Evolutionary conservation across 352 stramenopile species (phyloP).

Genomic region (Aphanomyces invadans): DNA sequence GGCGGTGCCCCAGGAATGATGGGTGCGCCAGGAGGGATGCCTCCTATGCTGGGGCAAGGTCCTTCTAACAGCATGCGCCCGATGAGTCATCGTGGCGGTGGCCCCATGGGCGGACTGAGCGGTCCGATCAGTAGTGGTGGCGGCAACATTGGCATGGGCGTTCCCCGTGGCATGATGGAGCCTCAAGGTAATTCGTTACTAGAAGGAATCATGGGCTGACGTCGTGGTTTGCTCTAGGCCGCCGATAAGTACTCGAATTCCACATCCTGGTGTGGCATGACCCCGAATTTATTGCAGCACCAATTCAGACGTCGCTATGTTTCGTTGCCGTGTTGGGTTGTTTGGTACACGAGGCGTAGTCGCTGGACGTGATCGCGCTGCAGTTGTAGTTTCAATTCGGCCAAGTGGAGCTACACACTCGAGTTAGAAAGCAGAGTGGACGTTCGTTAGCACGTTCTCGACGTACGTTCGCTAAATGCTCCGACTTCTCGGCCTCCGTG

Average conservation of each 20-base stretch:
- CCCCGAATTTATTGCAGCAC: no score
- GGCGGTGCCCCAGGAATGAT: constrained; percentile 2
- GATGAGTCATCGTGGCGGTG: not conserved
- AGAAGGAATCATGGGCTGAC: no score
- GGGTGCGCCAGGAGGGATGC: not conserved
- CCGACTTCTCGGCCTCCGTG: constrained; percentile 11
- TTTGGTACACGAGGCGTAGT: constrained; percentile 5
- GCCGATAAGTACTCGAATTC: constrained; percentile 3
- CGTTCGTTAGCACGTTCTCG: not conserved
- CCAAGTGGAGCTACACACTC: constrained; percentile 6
- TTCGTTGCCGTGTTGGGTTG: not conserved
- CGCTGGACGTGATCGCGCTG: constrained; percentile 17
- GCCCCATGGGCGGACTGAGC: constrained; percentile 14
- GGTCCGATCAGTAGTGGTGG: not conserved
- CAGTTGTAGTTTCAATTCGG: constrained; percentile 10
- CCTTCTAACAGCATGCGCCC: constrained; percentile 6
- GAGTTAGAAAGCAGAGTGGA: not conserved
- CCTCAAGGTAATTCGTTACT: constrained; percentile 9
- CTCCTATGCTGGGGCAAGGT: not conserved
- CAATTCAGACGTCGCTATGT: no score
- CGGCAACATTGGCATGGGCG: not conserved
- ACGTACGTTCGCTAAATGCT: constrained; percentile 16
- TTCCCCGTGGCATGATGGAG: constrained; percentile 20
- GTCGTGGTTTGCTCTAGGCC: not conserved
- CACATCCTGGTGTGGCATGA: no score